phyloP scores from a whole-genome alignment of 2,329 filamentous ascomycete species.

The Monosporascus sp. region DNA sequence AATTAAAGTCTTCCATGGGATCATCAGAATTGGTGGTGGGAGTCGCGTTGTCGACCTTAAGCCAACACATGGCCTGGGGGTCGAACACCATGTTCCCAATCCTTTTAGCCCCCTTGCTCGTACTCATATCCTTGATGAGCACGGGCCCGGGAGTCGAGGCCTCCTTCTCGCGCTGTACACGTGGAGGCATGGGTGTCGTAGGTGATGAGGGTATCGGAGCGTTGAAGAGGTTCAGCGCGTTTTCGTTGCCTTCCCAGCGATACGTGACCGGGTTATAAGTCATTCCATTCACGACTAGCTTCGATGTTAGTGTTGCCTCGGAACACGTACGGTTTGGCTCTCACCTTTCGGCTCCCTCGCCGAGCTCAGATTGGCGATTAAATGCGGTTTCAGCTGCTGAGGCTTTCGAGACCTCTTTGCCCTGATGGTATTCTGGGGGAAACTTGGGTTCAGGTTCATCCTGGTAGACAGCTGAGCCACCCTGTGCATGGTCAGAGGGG shows the following conservation, averaged over 20 bases:
- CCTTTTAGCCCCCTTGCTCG: slow-evolving; percentile 81
- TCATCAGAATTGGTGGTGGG: slow-evolving; percentile 45
- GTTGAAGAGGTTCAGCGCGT: slow-evolving; percentile 74
- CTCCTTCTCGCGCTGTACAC: slow-evolving; percentile 50
- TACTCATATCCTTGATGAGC: slow-evolving; percentile 85
- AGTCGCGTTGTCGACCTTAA: slow-evolving; percentile 63
- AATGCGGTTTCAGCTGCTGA: slow-evolving; percentile 68
- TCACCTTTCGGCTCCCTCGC: slow-evolving; percentile 76
- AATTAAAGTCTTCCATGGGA: slow-evolving; percentile 60
- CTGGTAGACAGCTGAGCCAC: slow-evolving; percentile 48
- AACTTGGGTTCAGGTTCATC: slow-evolving; percentile 40
- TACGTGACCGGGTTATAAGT: slow-evolving; percentile 84
- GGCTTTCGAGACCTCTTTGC: slow-evolving; percentile 54
- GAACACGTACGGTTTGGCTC: neutral
- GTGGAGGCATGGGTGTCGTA: slow-evolving; percentile 39
- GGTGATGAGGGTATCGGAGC: slow-evolving; percentile 50
- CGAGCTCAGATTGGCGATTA: slow-evolving; percentile 78
- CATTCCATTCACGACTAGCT: slow-evolving; percentile 84
- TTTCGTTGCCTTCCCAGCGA: slow-evolving; percentile 96
- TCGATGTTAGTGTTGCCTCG: slow-evolving; percentile 23
- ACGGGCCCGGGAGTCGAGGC: slow-evolving; percentile 61
- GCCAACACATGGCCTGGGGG: slow-evolving; percentile 94
- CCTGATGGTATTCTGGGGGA: slow-evolving; percentile 38
- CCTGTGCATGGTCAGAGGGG: slow-evolving; percentile 51
- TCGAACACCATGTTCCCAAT: slow-evolving; percentile 99